Base-by-base conservation (phyloP, 768 basidiomycete species). In the Peribolospora kevripleyi region DNA sequence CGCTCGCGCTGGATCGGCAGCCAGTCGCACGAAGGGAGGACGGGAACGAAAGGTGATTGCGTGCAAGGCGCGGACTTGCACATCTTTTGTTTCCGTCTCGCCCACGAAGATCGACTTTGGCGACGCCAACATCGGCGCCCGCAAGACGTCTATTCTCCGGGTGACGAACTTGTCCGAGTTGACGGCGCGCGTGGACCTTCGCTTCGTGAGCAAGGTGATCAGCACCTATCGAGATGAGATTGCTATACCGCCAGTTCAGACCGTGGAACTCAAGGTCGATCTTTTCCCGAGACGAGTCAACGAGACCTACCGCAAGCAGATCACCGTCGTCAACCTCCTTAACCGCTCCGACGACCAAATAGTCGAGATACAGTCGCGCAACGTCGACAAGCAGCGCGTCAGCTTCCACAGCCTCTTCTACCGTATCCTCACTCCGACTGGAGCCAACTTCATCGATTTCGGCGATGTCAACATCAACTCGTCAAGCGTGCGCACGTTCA, bases 211-310 rank as follows among this genome's bases (percentile, higher is more conserved):
- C 10, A 67, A 66, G 53, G 66, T 67, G 10, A 55, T 66, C 7
- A 63, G 60, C 51, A 59, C 64, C 6, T 63, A 62, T 45, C 60
- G 65, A 46, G 64, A 65, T 50, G 62, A 63, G 42, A 59, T 67
- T 50, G 59, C 62, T 36, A 65, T 67, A 49, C 65, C 62, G 10
- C 64, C 64, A 0, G 48, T 54, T 5, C 62, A 63, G 51, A 59
- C 52, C 38, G 61, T 65, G 4, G 63, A 63, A 54, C 64, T 66
- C 54, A 59, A 59, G 50, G 51, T 67, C 43, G 66, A 67, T 36
- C 63, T 67, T 51, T 64, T 65, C 55, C 66, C 66, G n/a, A 55
- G 66, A n/a, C 46, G 66, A 54, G 66, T 65, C 54, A 67, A 67
- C 46, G 61, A 65, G n/a, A 54, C 55, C 39, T 67, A 67, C 46